phyloP scores from a whole-genome alignment of 1,284 basidiomycete genomes.

The Prillingera fragicola region DNA sequence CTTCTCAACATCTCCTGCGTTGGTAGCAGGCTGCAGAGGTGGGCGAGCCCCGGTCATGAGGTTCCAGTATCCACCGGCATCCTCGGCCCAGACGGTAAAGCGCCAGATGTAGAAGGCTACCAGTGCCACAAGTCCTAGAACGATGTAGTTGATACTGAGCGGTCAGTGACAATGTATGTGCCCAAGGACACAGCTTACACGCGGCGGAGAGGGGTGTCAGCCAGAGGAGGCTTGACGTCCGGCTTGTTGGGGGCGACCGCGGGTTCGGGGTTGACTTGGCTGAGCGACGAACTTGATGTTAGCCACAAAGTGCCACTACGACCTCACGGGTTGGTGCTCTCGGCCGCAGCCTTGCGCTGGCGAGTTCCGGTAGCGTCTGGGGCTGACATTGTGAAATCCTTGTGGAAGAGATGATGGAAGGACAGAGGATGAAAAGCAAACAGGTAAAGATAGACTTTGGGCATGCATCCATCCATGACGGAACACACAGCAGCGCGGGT shows the following conservation, averaged over 20 bases:
- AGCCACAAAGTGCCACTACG: conserved; percentile 10
- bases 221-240: conserved; percentile 43
- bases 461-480: too few species aligned
- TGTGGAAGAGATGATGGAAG: conserved; percentile 4
- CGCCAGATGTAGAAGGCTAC: conserved; percentile 45
- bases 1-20: conserved; percentile 13
- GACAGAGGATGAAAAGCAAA: neutral
- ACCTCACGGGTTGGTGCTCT: conserved; percentile 18
- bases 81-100: conserved; percentile 42
- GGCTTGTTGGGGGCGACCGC: conserved; percentile 37
- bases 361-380: conserved; percentile 18
- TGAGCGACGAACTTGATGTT: conserved; percentile 32
- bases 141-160: conserved; percentile 44
- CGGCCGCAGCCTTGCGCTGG: conserved; percentile 2
- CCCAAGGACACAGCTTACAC: conserved; percentile 33
- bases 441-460: too few species aligned
- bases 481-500: too few species aligned
- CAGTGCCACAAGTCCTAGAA: conserved; percentile 33
- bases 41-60: conserved; percentile 38
- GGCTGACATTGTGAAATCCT: conserved; percentile 5
- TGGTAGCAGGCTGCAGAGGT: conserved; percentile 11
- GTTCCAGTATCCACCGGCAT: conserved; percentile 47
- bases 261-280: conserved; percentile 33
- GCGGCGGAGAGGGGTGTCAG: conserved; percentile 41
- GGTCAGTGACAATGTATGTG: neutral